Evolutionary conservation across 2,329 filamentous ascomycete genomes (phyloP).

Genomic region (Trichophyton rubrum): DNA sequence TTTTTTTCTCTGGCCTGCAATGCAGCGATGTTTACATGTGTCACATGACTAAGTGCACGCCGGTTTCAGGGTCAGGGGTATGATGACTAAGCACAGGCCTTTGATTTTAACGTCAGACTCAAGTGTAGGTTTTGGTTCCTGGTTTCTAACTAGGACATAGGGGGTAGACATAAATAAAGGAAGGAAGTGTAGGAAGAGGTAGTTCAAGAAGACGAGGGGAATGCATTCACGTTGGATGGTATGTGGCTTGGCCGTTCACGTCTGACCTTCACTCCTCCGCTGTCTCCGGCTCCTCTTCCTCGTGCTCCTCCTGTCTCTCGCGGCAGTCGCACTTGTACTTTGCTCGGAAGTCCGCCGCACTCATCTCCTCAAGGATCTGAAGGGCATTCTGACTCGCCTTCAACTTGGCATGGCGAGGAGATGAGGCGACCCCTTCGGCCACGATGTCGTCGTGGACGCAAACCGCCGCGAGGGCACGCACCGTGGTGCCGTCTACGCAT

Average conservation of each 20-base stretch:
- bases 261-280: background rate
- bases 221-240: no score
- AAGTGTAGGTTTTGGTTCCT: background rate
- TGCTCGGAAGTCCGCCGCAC: slow-evolving; percentile 46
- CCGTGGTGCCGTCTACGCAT: slow-evolving; percentile 33
- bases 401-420: slow-evolving; percentile 60
- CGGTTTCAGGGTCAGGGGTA: slow-evolving; percentile 1
- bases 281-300: background rate
- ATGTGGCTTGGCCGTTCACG: no score
- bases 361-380: slow-evolving; percentile 36
- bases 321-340: slow-evolving; percentile 54
- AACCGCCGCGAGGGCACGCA: slow-evolving; percentile 54
- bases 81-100: background rate
- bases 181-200: background rate
- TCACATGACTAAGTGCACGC: slow-evolving; percentile 8
- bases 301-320: background rate
- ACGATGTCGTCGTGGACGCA: slow-evolving; percentile 61
- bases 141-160: no score
- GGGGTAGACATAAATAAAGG: no score
- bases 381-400: slow-evolving; percentile 33
- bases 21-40: slow-evolving; percentile 13
- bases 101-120: background rate
- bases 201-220: no score
- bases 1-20: slow-evolving; percentile 12
- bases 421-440: slow-evolving; percentile 49